Base-by-base conservation (phyloP, 1,284 basidiomycete genomes). In the Rhodofomes roseus region DNA sequence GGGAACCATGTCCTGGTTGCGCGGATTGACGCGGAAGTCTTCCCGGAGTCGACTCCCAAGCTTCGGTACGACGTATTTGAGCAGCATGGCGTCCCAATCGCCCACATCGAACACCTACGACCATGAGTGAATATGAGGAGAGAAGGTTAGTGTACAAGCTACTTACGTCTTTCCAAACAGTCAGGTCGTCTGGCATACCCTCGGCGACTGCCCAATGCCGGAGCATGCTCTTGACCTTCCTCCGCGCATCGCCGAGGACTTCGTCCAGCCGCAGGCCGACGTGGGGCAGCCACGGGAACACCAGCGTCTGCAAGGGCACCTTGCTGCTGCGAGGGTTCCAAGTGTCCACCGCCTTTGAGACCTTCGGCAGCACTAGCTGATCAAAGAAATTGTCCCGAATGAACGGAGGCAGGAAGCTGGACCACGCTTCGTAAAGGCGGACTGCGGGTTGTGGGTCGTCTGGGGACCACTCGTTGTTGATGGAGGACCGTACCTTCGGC, bases 241-340 rank as follows among this genome's bases (percentile, higher is more conserved):
- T 80, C 68, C 89, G 88, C 4, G 94, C 91, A 61, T 96, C 94
- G 16, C 86, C 89, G 9, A 99, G 74, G 7, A 98, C 77, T 14
- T 87, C 86, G 59, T 94, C 90, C 62, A 93, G 76, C 50, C 93
- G 79, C 22, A 91, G 75, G 1, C 92, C 94, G 4, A 98, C 80
- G 66, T 94, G 82, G 1, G 95, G 92, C 51, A 99, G 75, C 97
- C 97, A 99, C 2, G 97, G 97, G 73, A 99, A 97, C 0, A 99
- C 85, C 39, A 99, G 82, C 1, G 84, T 80, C 57, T 92, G 90
- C 54, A 99, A 75, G 0, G 91, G 77, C 0, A 82, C 78, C 2
- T 76, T 76, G 55, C 81, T 81, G 31, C 76, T 76, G 65, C 83
- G 84, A 4, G 86, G 77, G 67, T 80, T 89, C 95, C 96, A 98